Percentiles rank a stretch among this genome's conserved stretches.
phyloP scores from a whole-genome alignment of 108 stramenopile genomes.

The Nitzschia putrida region DNA sequence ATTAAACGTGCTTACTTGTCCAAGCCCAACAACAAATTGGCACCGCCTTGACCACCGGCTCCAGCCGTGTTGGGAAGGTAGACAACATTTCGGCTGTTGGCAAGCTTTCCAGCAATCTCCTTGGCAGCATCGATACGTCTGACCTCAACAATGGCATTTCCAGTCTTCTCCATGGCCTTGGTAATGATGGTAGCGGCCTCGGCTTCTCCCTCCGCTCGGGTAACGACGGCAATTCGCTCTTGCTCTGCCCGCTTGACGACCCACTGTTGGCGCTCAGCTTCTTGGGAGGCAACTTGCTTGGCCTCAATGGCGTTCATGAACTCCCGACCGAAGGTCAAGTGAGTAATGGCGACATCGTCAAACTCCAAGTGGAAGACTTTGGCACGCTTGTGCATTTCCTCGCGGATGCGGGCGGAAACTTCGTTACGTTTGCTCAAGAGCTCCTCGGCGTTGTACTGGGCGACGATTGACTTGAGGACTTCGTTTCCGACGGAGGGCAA shows the following conservation, averaged over 20 bases:
- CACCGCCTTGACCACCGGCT: slow-evolving; percentile 43
- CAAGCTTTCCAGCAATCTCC: slow-evolving; percentile 96
- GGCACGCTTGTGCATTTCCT: slow-evolving; percentile 93
- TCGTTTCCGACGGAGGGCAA: slow-evolving; percentile 98
- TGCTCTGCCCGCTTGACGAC: slow-evolving; percentile 96
- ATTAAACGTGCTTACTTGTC: slow-evolving; percentile 40
- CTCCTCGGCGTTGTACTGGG: slow-evolving; percentile 99
- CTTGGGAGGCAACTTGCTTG: slow-evolving; percentile 99
- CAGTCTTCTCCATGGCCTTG: slow-evolving; percentile 94
- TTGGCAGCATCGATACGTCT: slow-evolving; percentile 99
- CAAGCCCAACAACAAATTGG: slow-evolving; percentile 51
- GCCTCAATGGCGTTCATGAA: slow-evolving; percentile 99
- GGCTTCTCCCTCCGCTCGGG: slow-evolving; percentile 98
- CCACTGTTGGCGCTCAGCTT: slow-evolving; percentile 98
- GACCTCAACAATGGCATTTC: slow-evolving; percentile 97
- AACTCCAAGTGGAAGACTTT: slow-evolving; percentile 93
- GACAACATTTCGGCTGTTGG: slow-evolving; percentile 90
- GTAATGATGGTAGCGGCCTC: slow-evolving; percentile 97
- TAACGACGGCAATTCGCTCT: slow-evolving; percentile 96
- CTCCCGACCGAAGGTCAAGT: slow-evolving; percentile 97
- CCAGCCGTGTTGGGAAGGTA: slow-evolving; percentile 89
- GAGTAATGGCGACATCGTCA: slow-evolving; percentile 99
- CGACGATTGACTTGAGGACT: slow-evolving; percentile 98
- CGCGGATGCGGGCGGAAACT: slow-evolving; percentile 90
- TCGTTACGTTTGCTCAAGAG: slow-evolving; percentile 97